Evolutionary conservation across 1,284 basidiomycete species (phyloP), one percentile per base, ranked within the genome.

Genomic region (Hymenochaete sp.): DNA sequence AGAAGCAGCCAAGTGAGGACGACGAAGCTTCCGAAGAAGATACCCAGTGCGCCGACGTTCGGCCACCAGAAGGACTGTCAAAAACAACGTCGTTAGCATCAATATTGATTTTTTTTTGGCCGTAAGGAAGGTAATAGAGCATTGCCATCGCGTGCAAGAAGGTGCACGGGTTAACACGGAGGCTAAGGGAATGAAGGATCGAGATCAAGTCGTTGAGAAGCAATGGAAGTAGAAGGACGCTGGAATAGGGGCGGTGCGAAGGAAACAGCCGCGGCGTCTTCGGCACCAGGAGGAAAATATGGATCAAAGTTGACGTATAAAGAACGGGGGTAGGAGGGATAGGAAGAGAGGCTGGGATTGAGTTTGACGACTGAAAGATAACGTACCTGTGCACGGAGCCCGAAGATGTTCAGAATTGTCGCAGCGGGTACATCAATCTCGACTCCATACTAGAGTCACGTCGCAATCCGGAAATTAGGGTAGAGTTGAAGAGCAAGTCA

Each of bases 391-490:
- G 91, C 83, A 51, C 82, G 75, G 48, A 97, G 77, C 11, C 92
- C 92, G 56, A 95, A 96, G 31, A 82, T 81, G 4, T 87, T 92
- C 18, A 95, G 67, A 59, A 95, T 95, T 0, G 89, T 86, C 0
- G 91, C 91, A n/a, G 91, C 89, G 1, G 91, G 91, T 0, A 97
- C 82, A 59, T 96, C 91, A 41, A 96, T 74, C 57, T 95, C 92
- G 2, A 96, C 85, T 13, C 93, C 93, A 58, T 92, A 93, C 84
- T 91, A n/a, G 13, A 35, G n/a, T n/a, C n/a, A n/a, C n/a, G n/a
- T n/a, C n/a, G n/a, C n/a, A n/a, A n/a, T n/a, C n/a, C n/a, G n/a
- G n/a, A n/a, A n/a, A n/a, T n/a, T n/a, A n/a, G n/a, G n/a, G n/a
- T n/a, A n/a, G n/a, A n/a, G n/a, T n/a, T n/a, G n/a, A n/a, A n/a